Evolutionary conservation across 768 basidiomycete genomes (phyloP).

Genomic region (Psilocybe cyanescens): DNA sequence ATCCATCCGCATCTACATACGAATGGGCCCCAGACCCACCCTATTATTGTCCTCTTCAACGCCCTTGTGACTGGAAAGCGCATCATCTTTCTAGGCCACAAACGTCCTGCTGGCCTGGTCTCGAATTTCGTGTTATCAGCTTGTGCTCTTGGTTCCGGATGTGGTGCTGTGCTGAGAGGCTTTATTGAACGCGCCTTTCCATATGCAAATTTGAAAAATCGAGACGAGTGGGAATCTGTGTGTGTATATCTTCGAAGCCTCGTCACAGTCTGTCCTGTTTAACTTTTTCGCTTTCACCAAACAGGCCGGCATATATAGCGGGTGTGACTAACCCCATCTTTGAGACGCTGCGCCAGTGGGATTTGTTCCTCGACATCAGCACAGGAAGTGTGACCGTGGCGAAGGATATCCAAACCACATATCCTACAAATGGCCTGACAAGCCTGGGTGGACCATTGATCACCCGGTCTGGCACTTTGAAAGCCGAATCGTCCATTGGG

Average conservation of each 20-base stretch:
- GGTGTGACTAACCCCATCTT: slow-evolving; percentile 98
- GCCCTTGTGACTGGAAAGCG: slow-evolving; percentile 94
- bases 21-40: slow-evolving; percentile 87
- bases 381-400: slow-evolving; percentile 85
- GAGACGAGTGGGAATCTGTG: slow-evolving; percentile 91
- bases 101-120: slow-evolving; percentile 87
- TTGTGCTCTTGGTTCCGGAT: slow-evolving; percentile 91
- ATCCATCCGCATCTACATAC: slow-evolving; percentile 94
- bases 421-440: slow-evolving; percentile 48
- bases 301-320: slow-evolving; percentile 90
- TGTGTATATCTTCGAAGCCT: slow-evolving; percentile 16
- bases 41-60: slow-evolving; percentile 95
- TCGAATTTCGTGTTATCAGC: slow-evolving; percentile 92
- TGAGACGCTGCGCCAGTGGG: slow-evolving; percentile 87
- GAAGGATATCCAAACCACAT: slow-evolving; percentile 74
- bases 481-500: slow-evolving; percentile 62
- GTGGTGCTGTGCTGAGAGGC: slow-evolving; percentile 81
- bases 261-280: neutral
- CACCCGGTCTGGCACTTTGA: slow-evolving; percentile 62
- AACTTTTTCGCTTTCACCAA: neutral
- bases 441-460: slow-evolving; percentile 48
- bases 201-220: slow-evolving; percentile 87
- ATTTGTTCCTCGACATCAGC: slow-evolving; percentile 90
- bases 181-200: slow-evolving; percentile 94
- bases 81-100: slow-evolving; percentile 94